Percentiles rank a stretch among this genome's conserved stretches.
phyloP scores from a whole-genome alignment of 2,329 filamentous ascomycete genomes.

The Aspergillus clavatus region DNA sequence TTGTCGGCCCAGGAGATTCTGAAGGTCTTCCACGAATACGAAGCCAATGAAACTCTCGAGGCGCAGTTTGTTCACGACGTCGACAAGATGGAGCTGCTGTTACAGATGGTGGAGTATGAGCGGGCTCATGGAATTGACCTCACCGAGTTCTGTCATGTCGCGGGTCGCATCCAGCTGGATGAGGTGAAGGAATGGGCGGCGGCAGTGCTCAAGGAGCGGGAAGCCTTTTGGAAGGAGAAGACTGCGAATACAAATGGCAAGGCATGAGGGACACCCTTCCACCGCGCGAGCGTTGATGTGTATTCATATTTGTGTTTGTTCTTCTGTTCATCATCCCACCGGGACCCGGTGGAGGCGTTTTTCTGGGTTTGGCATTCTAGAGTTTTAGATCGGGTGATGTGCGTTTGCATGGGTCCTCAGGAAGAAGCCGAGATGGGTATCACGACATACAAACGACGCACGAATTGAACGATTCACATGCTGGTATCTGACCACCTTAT shows the following conservation, averaged over 20 bases:
- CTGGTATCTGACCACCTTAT: background rate
- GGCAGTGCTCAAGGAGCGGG: constrained; percentile 70
- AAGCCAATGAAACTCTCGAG: constrained; percentile 78
- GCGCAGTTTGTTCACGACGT: constrained; percentile 91
- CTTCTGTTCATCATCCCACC: constrained; percentile 1
- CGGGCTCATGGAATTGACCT: constrained; percentile 67
- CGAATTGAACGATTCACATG: background rate
- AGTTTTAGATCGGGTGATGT: constrained; percentile 3
- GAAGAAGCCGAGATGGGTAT: background rate
- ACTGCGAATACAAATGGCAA: constrained; percentile 5
- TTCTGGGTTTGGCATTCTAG: constrained; percentile 1
- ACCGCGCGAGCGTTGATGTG: constrained; percentile 11
- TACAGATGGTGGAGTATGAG: constrained; percentile 98
- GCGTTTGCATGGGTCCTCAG: background rate
- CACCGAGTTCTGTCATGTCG: constrained; percentile 80
- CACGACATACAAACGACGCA: constrained; percentile 3
- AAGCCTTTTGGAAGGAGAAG: constrained; percentile 61
- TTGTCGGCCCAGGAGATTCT: constrained; percentile 64
- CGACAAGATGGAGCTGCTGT: constrained; percentile 90
- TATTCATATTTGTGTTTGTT: constrained; percentile 2
- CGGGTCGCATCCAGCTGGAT: constrained; percentile 63
- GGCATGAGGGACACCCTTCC: background rate
- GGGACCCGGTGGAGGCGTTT: constrained; percentile 6
- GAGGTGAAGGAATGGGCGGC: constrained; percentile 78
- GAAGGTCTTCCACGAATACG: constrained; percentile 90